Conservation (phyloP, 495 filamentous ascomycete genomes). For the Aspergillus steynii region DNA sequence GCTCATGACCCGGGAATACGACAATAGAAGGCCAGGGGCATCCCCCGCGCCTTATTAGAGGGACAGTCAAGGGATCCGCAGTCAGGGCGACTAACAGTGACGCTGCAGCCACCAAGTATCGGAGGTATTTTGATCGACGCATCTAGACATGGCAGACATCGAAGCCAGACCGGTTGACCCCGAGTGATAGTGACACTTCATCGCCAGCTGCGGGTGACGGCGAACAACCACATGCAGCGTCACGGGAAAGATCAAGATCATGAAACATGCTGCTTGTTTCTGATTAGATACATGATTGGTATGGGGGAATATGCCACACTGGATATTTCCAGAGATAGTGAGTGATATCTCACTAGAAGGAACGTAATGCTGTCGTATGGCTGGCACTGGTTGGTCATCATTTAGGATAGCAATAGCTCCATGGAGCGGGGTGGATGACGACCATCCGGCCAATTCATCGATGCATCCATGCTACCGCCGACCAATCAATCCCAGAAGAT, state of each 20-base stretch:
- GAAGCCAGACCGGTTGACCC: not conserved
- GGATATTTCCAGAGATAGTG: not conserved
- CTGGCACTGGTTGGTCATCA: conserved; percentile 1
- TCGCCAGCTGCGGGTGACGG: conserved; percentile 4
- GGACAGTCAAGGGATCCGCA: not conserved
- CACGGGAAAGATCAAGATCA: conserved; percentile 6
- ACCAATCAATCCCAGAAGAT: conserved; percentile 13
- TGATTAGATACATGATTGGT: conserved; percentile 3
- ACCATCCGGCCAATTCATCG: conserved; percentile 13
- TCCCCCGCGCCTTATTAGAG: conserved; percentile 5
- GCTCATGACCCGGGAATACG: conserved; percentile 3
- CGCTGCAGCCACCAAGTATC: conserved; percentile 6
- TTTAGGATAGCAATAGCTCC: conserved; percentile 4
- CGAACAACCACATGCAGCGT: conserved; percentile 5
- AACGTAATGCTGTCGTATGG: conserved; percentile 4
- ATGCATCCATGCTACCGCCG: conserved; percentile 11
- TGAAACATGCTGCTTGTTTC: not conserved
- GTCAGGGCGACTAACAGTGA: not conserved
- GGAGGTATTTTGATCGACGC: conserved; percentile 1
- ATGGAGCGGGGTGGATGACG: conserved; percentile 10
- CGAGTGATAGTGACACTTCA: conserved; percentile 8
- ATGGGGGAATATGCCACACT: not conserved
- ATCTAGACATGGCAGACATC: conserved; percentile 2
- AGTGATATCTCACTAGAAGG: conserved; percentile 7
- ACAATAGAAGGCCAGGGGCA: conserved; percentile 1